Percentiles rank a stretch among this genome's conserved stretches.
These are phyloP conservation scores for Apodospora peruviana DNA, from an alignment of 495 filamentous ascomycete species.

Conservation along the genomic window DNA sequence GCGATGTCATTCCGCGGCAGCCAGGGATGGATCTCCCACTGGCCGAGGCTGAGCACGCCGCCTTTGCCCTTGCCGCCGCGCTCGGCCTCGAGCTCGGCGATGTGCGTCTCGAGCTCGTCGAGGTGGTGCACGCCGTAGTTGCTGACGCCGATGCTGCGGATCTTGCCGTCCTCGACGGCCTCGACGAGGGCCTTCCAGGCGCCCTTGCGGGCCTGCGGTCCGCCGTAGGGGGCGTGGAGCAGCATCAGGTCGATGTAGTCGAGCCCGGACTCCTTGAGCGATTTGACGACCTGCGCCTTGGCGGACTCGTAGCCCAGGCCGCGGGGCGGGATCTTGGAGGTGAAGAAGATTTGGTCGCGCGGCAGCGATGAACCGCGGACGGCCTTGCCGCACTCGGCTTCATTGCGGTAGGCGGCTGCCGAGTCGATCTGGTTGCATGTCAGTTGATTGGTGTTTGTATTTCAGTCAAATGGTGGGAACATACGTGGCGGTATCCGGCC, in stretches of 20 bases:
- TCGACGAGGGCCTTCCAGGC: constrained; percentile 61
- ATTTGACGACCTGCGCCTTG: constrained; percentile 44
- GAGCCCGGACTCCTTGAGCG: constrained; percentile 47
- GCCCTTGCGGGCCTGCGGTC: constrained; percentile 49
- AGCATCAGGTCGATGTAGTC: constrained; percentile 63
- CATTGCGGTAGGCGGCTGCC: constrained; percentile 65
- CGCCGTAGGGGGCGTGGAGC: constrained; percentile 57
- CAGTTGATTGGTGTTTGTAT: neutral
- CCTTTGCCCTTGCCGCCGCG: constrained; percentile 58
- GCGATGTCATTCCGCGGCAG: constrained; percentile 70
- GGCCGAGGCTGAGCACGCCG: constrained; percentile 73
- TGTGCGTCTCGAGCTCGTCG: constrained; percentile 69
- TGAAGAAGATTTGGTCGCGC: constrained; percentile 65
- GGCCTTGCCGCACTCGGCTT: constrained; percentile 57
- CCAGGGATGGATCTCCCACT: constrained; percentile 91
- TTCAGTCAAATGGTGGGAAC: constrained; percentile 7
- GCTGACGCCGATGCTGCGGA: constrained; percentile 58
- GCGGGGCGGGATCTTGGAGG: constrained; percentile 56
- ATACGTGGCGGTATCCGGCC: constrained; percentile 67
- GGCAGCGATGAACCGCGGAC: constrained; percentile 48
- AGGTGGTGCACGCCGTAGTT: constrained; percentile 68
- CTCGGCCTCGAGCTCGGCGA: constrained; percentile 56
- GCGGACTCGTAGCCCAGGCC: constrained; percentile 41
- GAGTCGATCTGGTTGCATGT: constrained; percentile 54
- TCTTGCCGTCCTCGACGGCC: constrained; percentile 57